phyloP scores from a whole-genome alignment of 192 early-diverging fungal genomes.

The Coemansia sp. region DNA sequence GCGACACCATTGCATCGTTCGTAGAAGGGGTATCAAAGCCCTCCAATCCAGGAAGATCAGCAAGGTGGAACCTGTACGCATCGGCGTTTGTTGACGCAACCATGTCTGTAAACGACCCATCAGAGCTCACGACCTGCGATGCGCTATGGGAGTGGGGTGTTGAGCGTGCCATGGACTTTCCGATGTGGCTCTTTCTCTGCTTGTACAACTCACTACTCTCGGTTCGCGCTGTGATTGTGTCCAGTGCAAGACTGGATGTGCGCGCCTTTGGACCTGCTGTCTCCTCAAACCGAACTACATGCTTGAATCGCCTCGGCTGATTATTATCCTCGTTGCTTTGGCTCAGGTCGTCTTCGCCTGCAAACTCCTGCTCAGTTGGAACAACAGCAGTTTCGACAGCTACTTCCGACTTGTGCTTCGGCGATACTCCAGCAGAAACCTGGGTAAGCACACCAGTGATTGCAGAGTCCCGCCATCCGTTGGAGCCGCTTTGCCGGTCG shows the following conservation, averaged over 20 bases:
- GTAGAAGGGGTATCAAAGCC: slow-evolving; percentile 12
- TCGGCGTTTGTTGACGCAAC: slow-evolving; percentile 25
- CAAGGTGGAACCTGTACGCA: slow-evolving; percentile 8
- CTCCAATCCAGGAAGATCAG: slow-evolving; percentile 28
- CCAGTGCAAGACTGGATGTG: slow-evolving; percentile 33
- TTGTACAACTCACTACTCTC: not conserved
- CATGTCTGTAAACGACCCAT: slow-evolving; percentile 38
- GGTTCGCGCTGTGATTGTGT: slow-evolving; percentile 34
- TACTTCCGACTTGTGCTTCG: slow-evolving; percentile 11
- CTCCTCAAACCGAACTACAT: slow-evolving; percentile 17
- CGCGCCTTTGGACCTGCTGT: slow-evolving; percentile 7
- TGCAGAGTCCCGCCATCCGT: slow-evolving; percentile 43
- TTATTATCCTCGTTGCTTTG: not conserved
- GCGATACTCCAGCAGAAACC: slow-evolving; percentile 18
- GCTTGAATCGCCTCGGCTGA: slow-evolving; percentile 8
- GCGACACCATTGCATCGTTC: slow-evolving; percentile 3
- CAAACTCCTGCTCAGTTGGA: not conserved
- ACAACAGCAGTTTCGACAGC: slow-evolving; percentile 7
- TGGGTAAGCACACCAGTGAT: slow-evolving; percentile 40
- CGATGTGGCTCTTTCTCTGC: not conserved
- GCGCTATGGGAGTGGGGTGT: slow-evolving; percentile 31
- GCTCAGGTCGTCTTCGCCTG: not conserved
- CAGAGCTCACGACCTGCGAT: slow-evolving; percentile 33
- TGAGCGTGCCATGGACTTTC: slow-evolving; percentile 21
- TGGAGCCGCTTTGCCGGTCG: slow-evolving; percentile 3